These are phyloP conservation scores for Podaxis rugospora DNA, from an alignment of 768 basidiomycete species.

Conservation along the genomic window DNA sequence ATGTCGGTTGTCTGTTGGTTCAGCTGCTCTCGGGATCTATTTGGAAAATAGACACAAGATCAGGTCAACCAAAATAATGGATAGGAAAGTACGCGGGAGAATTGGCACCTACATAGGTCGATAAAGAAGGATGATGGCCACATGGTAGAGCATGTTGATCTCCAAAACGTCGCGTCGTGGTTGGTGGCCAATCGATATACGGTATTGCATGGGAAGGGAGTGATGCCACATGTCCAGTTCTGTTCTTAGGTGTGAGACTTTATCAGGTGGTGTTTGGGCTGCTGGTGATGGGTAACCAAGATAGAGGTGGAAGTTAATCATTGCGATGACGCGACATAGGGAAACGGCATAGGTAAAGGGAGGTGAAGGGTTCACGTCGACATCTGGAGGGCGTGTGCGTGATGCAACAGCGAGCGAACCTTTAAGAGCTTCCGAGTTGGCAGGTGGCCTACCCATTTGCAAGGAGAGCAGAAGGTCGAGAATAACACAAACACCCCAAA, in stretches of 20 bases:
- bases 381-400: neutral
- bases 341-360: slow-evolving; percentile 19
- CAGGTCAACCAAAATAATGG: neutral
- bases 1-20: slow-evolving; percentile 15
- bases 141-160: slow-evolving; percentile 26
- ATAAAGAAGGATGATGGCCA: slow-evolving; percentile 22
- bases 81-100: neutral
- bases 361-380: slow-evolving; percentile 9
- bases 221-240: slow-evolving; percentile 25
- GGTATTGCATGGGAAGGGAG: slow-evolving; percentile 20
- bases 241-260: slow-evolving; percentile 13
- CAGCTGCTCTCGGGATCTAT: slow-evolving; percentile 16
- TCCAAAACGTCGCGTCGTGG: slow-evolving; percentile 23
- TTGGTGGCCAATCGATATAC: slow-evolving; percentile 21
- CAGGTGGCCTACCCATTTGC: slow-evolving; percentile 23
- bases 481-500: slow-evolving; percentile 22
- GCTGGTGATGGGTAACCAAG: slow-evolving; percentile 17
- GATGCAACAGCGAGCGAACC: neutral
- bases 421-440: slow-evolving; percentile 18
- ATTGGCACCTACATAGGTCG: slow-evolving; percentile 19
- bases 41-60: neutral
- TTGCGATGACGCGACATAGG: slow-evolving; percentile 20
- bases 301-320: slow-evolving; percentile 23
- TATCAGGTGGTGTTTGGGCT: slow-evolving; percentile 11
- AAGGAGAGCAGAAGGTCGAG: slow-evolving; percentile 24